Base-by-base conservation (phyloP, 192 early-diverging fungal genomes). In the Coemansia guatemalensis region DNA sequence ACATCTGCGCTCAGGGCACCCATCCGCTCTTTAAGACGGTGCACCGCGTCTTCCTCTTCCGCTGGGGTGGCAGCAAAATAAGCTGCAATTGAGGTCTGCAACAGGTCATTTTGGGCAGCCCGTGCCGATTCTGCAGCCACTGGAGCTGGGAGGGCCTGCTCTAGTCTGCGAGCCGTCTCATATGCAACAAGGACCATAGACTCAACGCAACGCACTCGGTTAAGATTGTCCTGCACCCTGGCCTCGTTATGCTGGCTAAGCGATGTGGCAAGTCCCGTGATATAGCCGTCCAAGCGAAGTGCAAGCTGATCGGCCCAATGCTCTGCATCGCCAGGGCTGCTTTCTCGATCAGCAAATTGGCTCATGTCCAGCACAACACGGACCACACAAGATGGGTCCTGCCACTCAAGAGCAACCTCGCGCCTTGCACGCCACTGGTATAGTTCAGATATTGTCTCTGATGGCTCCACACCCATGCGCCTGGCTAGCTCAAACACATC, bases 341-440 rank as follows among this genome's bases (percentile, higher is more conserved):
- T 11, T 5, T 48, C 8, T 7, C 4, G 18, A 25, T 44, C 59
- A 9, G 41, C 63, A 48, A 73, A 78, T 18, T 49, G 48, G 49
- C 63, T 58, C 58, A 49, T 69, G 41, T 78, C 62, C 20, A 78
- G 56, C 8, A 61, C 21, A 18, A 78, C 63, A 11, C 68, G 56
- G 12, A 78, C 63, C 23, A 78, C 66, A 32, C 62, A 60, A 11
- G 75, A 78, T 6, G 75, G 75, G 5, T 72, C 75, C 22, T 63
- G 75, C 75, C 75, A 78, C 22, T 71, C 69, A 17, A 78, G 48
- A 17, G 66, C 50, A 14, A 78, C 56, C 49, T 78, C 75, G 17
- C 71, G 71, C 27, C 64, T 72, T 26, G 70, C 75, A 2, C 75
- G 70, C 75, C 75, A 78, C 41, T 62, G 65, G 53, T 78, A 61